phyloP scores from a whole-genome alignment of 1,284 basidiomycete genomes.

The Volvariella surrecta region DNA sequence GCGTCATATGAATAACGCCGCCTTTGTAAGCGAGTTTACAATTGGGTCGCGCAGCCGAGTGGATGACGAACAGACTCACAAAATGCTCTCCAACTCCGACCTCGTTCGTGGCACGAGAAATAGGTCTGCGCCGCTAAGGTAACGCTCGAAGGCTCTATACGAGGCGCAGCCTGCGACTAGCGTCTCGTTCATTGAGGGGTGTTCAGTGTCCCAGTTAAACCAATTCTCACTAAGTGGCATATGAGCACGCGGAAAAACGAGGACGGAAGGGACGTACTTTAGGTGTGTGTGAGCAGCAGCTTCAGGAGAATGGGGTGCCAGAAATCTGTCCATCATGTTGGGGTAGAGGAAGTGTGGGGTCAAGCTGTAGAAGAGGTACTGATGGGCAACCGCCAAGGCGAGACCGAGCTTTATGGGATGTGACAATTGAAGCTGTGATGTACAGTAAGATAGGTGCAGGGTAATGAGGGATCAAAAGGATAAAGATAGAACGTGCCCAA shows the following conservation, averaged over 20 bases:
- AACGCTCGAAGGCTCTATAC: constrained; percentile 54
- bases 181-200: constrained; percentile 61
- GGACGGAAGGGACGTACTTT: constrained; percentile 30
- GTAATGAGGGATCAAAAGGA: constrained; percentile 6
- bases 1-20: constrained; percentile 67
- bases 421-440: constrained; percentile 5
- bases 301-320: constrained; percentile 65
- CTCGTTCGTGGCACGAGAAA: constrained; percentile 59
- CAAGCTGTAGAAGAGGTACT: constrained; percentile 10
- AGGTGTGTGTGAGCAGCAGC: constrained; percentile 61
- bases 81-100: constrained; percentile 57
- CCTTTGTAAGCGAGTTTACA: constrained; percentile 24
- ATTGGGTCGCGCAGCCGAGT: constrained; percentile 8
- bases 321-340: constrained; percentile 56
- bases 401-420: constrained; percentile 10
- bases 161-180: constrained; percentile 63
- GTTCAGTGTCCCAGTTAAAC: constrained; percentile 57
- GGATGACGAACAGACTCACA: constrained; percentile 37
- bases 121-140: constrained; percentile 53
- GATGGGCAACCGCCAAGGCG: constrained; percentile 4
- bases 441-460: constrained; percentile 7
- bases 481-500: neutral
- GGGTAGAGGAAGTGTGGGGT: constrained; percentile 11
- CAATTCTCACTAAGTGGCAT: constrained; percentile 46
- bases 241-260: constrained; percentile 6